Percentiles rank a stretch among this genome's conserved stretches.
Evolutionary conservation across 257 asterid genomes (phyloP).

Genomic region (Solanum bulbocastanum): DNA sequence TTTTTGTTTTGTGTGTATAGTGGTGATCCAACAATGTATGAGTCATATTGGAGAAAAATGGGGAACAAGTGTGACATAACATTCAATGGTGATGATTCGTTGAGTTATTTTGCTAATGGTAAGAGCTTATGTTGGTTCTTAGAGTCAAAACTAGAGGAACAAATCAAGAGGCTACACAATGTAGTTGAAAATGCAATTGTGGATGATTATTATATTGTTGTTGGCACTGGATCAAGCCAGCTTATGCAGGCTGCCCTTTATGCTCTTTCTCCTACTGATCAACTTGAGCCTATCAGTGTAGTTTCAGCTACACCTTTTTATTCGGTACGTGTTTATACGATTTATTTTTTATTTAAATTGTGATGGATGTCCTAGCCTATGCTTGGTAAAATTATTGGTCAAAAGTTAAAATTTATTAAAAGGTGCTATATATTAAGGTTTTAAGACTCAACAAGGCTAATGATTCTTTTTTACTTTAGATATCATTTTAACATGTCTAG

Average conservation of each 20-base stretch:
- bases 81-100: slow-evolving; percentile 32
- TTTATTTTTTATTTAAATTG: no score
- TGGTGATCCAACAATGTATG: slow-evolving; percentile 44
- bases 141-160: slow-evolving; percentile 65
- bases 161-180: slow-evolving; percentile 36
- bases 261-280: slow-evolving; percentile 39
- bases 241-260: slow-evolving; percentile 56
- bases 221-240: slow-evolving; percentile 86
- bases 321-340: slow-evolving; percentile 24
- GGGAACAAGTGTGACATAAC: slow-evolving; percentile 19
- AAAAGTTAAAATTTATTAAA: no score
- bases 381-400: no score
- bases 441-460: neutral
- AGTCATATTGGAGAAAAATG: slow-evolving; percentile 34
- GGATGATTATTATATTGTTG: slow-evolving; percentile 36
- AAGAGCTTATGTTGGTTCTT: slow-evolving; percentile 68
- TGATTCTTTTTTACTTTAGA: neutral
- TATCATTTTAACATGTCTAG: neutral
- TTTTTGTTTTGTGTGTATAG: slow-evolving; percentile 1
- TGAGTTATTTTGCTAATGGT: slow-evolving; percentile 54
- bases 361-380: no score
- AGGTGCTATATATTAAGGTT: no score
- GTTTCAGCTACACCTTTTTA: slow-evolving; percentile 70
- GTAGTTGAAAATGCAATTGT: slow-evolving; percentile 50
- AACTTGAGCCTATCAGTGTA: slow-evolving; percentile 40